Base-by-base conservation (phyloP, 345 rosid genomes). In the Pistacia vera region DNA sequence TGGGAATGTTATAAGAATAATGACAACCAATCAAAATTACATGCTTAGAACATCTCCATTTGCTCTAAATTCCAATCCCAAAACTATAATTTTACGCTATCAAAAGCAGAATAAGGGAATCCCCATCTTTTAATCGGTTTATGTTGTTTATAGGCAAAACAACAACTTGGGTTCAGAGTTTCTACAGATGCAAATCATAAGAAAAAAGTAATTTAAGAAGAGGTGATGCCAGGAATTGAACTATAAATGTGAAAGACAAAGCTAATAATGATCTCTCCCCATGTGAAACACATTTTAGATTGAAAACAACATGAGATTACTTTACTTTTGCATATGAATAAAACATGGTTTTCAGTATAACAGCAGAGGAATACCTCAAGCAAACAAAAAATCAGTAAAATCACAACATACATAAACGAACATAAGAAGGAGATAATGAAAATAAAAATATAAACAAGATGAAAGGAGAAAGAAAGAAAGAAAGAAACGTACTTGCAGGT, bases 401-500 rank as follows among this genome's bases (percentile, higher is more conserved):
- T 38, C 49, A 36, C 4, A 35, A 36, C 70, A 49, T 14, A 8
- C 30, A 70, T 1, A 10, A 14, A 55, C 36, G 51, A 56, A 12
- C 48, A 49, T 28, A 59, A 33, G 33, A 11, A 67, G 1, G 16
- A 14, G 56, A 69, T 30, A 54, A 59, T 33, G 11, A 35, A 55
- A 18, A 70, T 33, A 52, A 70, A 10, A 20, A 70, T 11, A 71
- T 69, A 70, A 49, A 38, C 46, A 78, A 17, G 52, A 28, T 8
- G 22, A 66, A 44, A 36, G 67, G 35, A 44, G 14, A 68, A 51
- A 44, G 16, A 35, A 6, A 41, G 41, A 70, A 28, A 28, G 22
- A 33, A 48, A 73, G 46, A 63, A 77, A 76, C 64, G 63, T 73
- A 82, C 79, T 71, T 72, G 68, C 11, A 55, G 63, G 14, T 28